A percentile compares a stretch with the other conserved stretches of the same genome.
Conservation (phyloP, 2,329 filamentous ascomycete genomes). For the Scortechinia acanthostroma region DNA sequence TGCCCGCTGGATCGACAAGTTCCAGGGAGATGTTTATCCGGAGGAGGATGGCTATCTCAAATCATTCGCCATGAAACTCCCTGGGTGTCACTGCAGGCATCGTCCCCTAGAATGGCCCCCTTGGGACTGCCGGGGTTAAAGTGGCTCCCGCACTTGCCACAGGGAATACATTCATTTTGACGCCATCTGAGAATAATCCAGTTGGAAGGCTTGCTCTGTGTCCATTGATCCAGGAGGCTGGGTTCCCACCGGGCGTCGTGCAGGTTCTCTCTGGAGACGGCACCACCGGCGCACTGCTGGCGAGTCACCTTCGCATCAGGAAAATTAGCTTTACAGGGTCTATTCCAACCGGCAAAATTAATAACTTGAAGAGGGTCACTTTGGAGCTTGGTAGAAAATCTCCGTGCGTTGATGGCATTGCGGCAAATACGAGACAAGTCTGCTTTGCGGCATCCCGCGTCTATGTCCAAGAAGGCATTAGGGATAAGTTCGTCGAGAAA, state of each 20-base stretch:
- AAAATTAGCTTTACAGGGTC: conserved; percentile 59
- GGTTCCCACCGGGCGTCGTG: conserved; percentile 65
- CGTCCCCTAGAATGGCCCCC: conserved; percentile 83
- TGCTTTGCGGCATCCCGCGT: conserved; percentile 70
- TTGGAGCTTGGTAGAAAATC: conserved; percentile 54
- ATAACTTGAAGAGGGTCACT: conserved; percentile 53
- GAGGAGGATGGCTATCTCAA: conserved; percentile 70
- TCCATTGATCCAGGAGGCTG: conserved; percentile 54
- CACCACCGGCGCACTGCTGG: conserved; percentile 50
- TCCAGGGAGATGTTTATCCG: conserved; percentile 77
- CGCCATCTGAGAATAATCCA: conserved; percentile 72
- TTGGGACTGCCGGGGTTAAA: conserved; percentile 80
- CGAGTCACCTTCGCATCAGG: conserved; percentile 51
- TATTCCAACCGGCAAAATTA: conserved; percentile 50
- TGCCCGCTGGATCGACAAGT: conserved; percentile 87
- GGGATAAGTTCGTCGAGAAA: conserved; percentile 47
- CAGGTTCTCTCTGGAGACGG: conserved; percentile 59
- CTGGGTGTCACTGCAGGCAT: conserved; percentile 79
- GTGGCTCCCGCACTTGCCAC: conserved; percentile 67
- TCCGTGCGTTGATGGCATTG: no score
- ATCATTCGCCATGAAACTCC: conserved; percentile 73
- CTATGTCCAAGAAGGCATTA: conserved; percentile 56
- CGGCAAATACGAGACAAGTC: no score
- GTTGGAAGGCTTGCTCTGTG: conserved; percentile 62
- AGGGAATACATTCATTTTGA: conserved; percentile 68